phyloP scores from a whole-genome alignment of 805 yeast genomes.

The Nakazawaea pomicola region DNA sequence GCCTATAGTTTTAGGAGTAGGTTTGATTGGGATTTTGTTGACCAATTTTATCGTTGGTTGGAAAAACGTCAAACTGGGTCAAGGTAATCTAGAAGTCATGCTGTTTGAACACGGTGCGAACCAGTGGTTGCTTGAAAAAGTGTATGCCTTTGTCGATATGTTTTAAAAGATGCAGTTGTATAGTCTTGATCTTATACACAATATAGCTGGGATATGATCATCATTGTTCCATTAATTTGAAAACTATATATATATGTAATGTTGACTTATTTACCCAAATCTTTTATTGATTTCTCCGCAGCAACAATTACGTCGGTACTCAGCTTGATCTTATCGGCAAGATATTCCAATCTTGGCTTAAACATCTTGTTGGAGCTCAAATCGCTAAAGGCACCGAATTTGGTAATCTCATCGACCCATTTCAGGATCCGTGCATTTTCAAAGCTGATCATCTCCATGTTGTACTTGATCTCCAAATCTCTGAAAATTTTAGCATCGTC shows the following conservation, averaged over 20 bases:
- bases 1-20: slow-evolving; percentile 73
- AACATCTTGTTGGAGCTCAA: slow-evolving; percentile 38
- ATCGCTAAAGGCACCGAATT: slow-evolving; percentile 46
- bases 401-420: slow-evolving; percentile 68
- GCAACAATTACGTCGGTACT: slow-evolving; percentile 47
- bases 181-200: no score
- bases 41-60: slow-evolving; percentile 72
- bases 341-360: slow-evolving; percentile 57
- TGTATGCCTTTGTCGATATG: slow-evolving; percentile 10
- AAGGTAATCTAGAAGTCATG: not conserved
- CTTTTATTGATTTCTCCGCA: slow-evolving; percentile 40
- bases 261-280: slow-evolving; percentile 17
- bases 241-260: no score
- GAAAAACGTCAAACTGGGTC: slow-evolving; percentile 23
- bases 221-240: no score
- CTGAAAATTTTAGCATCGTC: slow-evolving; percentile 51
- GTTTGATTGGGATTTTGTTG: slow-evolving; percentile 59
- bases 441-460: slow-evolving; percentile 45
- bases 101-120: slow-evolving; percentile 6
- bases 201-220: no score
- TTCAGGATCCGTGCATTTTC: slow-evolving; percentile 60
- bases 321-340: slow-evolving; percentile 60
- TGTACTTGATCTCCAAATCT: slow-evolving; percentile 59
- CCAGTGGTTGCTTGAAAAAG: slow-evolving; percentile 9
- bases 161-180: no score